Evolutionary conservation across 2,329 filamentous ascomycete species (phyloP).

Genomic region (Paecilomyces sp.): DNA sequence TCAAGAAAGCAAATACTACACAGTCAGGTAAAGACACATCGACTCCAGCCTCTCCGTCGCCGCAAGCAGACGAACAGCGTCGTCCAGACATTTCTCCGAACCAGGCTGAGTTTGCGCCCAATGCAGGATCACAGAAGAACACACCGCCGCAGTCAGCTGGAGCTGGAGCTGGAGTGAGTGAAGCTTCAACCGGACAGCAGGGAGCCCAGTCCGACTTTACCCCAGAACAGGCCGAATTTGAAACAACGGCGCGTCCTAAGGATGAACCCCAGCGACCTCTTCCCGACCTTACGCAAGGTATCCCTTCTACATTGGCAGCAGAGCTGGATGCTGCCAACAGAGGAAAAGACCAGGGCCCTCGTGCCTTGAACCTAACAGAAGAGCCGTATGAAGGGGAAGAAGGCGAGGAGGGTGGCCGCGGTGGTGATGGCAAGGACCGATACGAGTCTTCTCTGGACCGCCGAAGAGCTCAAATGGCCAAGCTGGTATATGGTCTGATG

Average conservation of each 20-base stretch:
- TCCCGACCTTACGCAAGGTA: constrained; percentile 87
- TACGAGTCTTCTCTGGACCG: constrained; percentile 90
- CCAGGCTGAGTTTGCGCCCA: constrained; percentile 32
- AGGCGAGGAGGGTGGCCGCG: constrained; percentile 45
- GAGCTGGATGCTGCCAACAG: constrained; percentile 52
- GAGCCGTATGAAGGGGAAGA: constrained; percentile 40
- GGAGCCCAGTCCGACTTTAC: constrained; percentile 14
- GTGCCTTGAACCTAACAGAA: constrained; percentile 47
- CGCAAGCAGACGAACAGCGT: not conserved
- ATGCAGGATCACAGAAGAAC: constrained; percentile 23
- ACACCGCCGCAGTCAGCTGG: constrained; percentile 19
- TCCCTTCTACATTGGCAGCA: constrained; percentile 80
- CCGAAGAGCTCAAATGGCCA: constrained; percentile 67
- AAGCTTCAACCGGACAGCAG: constrained; percentile 2
- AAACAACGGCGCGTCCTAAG: constrained; percentile 24
- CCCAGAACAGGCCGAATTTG: constrained; percentile 27
- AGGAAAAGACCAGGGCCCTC: constrained; percentile 26
- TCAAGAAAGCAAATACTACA: constrained; percentile 19
- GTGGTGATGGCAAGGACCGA: constrained; percentile 61
- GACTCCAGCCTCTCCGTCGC: constrained; percentile 2
- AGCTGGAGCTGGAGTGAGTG: constrained; percentile 16
- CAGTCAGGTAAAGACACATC: constrained; percentile 17
- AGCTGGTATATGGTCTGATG: constrained; percentile 62
- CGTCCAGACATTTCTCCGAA: constrained; percentile 24
- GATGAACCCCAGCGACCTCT: constrained; percentile 56